A percentile compares a stretch with the other conserved stretches of the same genome.
Evolutionary conservation across 2,329 filamentous ascomycete species (phyloP).

Genomic region (Colletotrichum coccodes): DNA sequence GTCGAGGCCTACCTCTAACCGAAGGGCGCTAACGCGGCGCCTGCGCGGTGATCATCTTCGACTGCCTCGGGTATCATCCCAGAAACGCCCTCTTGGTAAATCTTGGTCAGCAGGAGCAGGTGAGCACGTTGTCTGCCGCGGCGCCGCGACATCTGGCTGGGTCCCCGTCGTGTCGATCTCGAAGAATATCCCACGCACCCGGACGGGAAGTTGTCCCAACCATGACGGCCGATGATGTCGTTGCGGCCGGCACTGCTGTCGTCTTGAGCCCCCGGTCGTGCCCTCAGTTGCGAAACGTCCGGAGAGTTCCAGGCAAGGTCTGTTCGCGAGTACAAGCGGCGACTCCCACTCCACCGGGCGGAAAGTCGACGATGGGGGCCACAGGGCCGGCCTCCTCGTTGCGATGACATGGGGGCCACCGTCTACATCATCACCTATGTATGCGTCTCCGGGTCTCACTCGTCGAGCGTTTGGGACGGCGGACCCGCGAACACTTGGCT

Average conservation of each 20-base stretch:
- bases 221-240: conserved; percentile 32
- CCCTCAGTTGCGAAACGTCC: not conserved
- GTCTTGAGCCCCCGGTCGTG: not conserved
- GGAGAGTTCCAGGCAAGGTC: not conserved
- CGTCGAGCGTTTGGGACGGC: not conserved
- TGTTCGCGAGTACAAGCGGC: not conserved
- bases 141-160: conserved; percentile 8
- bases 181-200: conserved; percentile 27
- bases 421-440: not conserved
- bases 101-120: conserved; percentile 15
- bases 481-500: conserved; percentile 32
- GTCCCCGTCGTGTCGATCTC: conserved; percentile 22
- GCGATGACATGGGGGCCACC: not conserved
- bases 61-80: conserved; percentile 22
- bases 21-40: conserved; percentile 22
- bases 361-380: not conserved
- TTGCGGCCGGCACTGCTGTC: conserved; percentile 19
- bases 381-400: not conserved
- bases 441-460: not conserved
- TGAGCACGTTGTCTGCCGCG: conserved; percentile 17
- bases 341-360: not conserved
- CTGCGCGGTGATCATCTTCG: conserved; percentile 24
- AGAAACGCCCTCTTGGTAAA: conserved; percentile 20
- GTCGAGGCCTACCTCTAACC: conserved; percentile 1
- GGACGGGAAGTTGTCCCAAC: conserved; percentile 24